Base-by-base conservation (phyloP, 345 rosid species). In the Raphanus sativus region DNA sequence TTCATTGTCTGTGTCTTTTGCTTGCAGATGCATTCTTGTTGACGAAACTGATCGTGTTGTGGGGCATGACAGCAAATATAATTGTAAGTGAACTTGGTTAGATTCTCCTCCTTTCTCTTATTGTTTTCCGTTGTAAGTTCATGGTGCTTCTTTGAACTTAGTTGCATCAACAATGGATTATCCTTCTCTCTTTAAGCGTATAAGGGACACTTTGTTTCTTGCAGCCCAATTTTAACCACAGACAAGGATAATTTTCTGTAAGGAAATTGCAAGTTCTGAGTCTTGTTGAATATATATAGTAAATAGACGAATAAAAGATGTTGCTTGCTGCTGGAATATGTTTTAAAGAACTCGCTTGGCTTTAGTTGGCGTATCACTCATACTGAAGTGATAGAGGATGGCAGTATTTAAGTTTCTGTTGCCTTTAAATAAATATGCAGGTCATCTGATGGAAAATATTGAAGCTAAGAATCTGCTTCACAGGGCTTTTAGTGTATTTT, bases 371-470 rank as follows among this genome's bases (percentile, higher is more conserved):
- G 28, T 4, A 40, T 13, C 16, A 5, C 16, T n/a, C 32, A 4
- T 33, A 65, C 13, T 36, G 42, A 52, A 6, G 67, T 62, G 67
- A 62, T 32, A 8, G 28, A 55, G 56, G 65, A 56, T 12, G 21
- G 21, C 21, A 21, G 21, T 21, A 21, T 21, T 21, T 21, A 21
- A 21, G 21, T 21, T 21, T 21, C 21, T 21, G 21, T 21, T 21
- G 21, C 21, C 21, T 21, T 21, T 0, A 0, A 21, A 21, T 21
- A 21, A 21, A 21, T 78, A 40, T 81, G 82, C 88, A 96, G 98
- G 99, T 86, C 98, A 96, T 85, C 79, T 96, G 81, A 87, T 91
- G 99, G 98, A 96, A 77, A 96, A 96, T 72, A 90, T 96, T 58
- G 86, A 87, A 81, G 81, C 91, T 77, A 89, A 84, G 71, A 86